phyloP scores from a whole-genome alignment of 306 rosid species.

The Medicago arabica region DNA sequence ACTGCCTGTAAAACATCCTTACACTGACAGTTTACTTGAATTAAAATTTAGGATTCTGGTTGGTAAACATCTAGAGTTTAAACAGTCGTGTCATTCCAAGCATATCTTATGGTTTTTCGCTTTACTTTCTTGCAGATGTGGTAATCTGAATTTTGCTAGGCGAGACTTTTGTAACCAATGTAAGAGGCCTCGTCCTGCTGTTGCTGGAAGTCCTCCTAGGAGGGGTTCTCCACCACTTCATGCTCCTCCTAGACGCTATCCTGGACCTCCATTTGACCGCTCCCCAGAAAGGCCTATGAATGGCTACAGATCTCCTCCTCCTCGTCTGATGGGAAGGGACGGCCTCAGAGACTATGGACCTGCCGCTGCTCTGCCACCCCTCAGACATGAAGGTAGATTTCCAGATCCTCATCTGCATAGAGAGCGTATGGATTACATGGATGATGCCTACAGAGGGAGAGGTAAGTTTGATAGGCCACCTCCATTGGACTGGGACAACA shows the following conservation, averaged over 20 bases:
- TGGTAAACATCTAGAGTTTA: not conserved
- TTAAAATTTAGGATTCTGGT: slow-evolving; percentile 7
- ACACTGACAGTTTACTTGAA: no score
- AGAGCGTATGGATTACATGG: slow-evolving; percentile 66
- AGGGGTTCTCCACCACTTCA: slow-evolving; percentile 72
- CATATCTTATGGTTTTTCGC: slow-evolving; percentile 17
- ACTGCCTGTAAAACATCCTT: no score
- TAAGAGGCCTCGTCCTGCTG: slow-evolving; percentile 69
- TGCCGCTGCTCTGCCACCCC: slow-evolving; percentile 69
- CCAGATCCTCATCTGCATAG: slow-evolving; percentile 66
- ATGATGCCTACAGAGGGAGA: slow-evolving; percentile 76
- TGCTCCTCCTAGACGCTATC: slow-evolving; percentile 73
- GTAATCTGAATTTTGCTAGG: slow-evolving; percentile 93
- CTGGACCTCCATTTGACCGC: slow-evolving; percentile 75
- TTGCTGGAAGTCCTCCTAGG: slow-evolving; percentile 84
- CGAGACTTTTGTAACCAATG: slow-evolving; percentile 89
- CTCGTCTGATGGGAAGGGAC: slow-evolving; percentile 79
- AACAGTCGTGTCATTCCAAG: not conserved
- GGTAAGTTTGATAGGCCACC: slow-evolving; percentile 76
- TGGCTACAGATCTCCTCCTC: slow-evolving; percentile 81
- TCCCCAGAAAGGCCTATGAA: slow-evolving; percentile 75
- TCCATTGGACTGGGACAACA: slow-evolving; percentile 65
- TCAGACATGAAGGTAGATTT: slow-evolving; percentile 75
- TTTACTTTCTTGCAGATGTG: slow-evolving; percentile 64
- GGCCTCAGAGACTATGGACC: slow-evolving; percentile 74